Base-by-base conservation (phyloP, 116 monocot genomes). In the Trichopus zeylanicus region DNA sequence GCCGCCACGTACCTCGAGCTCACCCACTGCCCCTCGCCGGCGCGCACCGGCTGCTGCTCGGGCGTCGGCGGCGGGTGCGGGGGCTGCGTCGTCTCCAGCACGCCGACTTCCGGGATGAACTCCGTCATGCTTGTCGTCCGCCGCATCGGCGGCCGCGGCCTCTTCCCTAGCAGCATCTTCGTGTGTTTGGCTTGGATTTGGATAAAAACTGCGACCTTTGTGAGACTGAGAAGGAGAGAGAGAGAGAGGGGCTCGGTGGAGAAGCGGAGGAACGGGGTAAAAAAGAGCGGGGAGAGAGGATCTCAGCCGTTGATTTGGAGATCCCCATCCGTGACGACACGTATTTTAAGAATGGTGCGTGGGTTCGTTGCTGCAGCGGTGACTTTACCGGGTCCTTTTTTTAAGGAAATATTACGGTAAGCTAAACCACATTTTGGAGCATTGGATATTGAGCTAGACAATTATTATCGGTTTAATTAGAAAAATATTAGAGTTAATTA, bases 111-210 rank as follows among this genome's bases (percentile, higher is more conserved):
- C 23, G 60, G 22, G 2, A 6, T 21, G 5, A 60, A 26, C 46
- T 26, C 26, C 26, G 42, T 23, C 8, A 60, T 27, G 27, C 60
- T 60, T 46, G 23, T 16, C 25, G 60, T 60, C 39, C 60, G 22
- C 60, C 46, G 6, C 60, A 60, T 60, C 42, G 39, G 3, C 26
- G 18, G 60, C 60, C 26, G 4, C 60, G 16, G 26, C 42, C 60
- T 39, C 60, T 60, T 60, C 23, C 60, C 60, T 18, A 46, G 46
- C 26, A 38, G 16, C 60, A 46, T 46, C 42, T 42, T 42, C 12
- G 42, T 13, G 18, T 42, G 3, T n/a, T n/a, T n/a, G n/a, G n/a
- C n/a, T n/a, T n/a, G n/a, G n/a, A n/a, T n/a, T n/a, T n/a, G n/a
- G n/a, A n/a, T n/a, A n/a, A n/a, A n/a, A n/a, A n/a, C n/a, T n/a